Base-by-base conservation (phyloP, 441 rosid genomes). In the Isatis lusitanica region DNA sequence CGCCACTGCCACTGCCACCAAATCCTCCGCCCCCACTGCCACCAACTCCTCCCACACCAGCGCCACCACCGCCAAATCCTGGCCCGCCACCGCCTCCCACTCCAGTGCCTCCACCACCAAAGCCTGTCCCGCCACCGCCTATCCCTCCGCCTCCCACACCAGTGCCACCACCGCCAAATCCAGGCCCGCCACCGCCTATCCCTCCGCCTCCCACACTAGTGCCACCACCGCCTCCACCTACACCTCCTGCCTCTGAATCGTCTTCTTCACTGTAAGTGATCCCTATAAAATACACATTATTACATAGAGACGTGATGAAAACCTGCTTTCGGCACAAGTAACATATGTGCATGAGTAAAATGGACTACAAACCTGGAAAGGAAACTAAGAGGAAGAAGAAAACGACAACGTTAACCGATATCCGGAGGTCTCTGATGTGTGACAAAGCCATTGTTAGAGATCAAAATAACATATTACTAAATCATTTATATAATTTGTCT, bases 251-350 rank as follows among this genome's bases (percentile, higher is more conserved):
- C 15, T 40, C 74, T 42, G 85, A 78, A 26, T 62, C 73, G 9
- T 74, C 80, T 47, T 76, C 90, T 78, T 83, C 52, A 82, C 95
- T 68, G 82, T 63, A 48, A 56, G 58, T 51, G 44, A 42, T 78
- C 56, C 69, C 66, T 42, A 47, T 26, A 7, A 69, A 36, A 1
- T 9, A 28, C 9, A 15, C 60, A 44, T 46, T 47, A 21, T 6
- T 0, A 33, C 10, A 61, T 50, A 42, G 51, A 21, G 24, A 21
- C 24, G 24, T 8, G 16, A 66, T 6, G 28, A 26, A 62, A 61
- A 13, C 51, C 2, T 62, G 42, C 24, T 4, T 59, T 18, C 38
- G 65, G 9, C 21, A 12, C 13, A 78, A 79, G 30, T 9, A 33
- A 65, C 3, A 50, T 10, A 40, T 13, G 43, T 12, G 28, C 2